These are phyloP conservation scores for Triglochin maritima DNA, from an alignment of 106 monocot species.

Conservation along the genomic window DNA sequence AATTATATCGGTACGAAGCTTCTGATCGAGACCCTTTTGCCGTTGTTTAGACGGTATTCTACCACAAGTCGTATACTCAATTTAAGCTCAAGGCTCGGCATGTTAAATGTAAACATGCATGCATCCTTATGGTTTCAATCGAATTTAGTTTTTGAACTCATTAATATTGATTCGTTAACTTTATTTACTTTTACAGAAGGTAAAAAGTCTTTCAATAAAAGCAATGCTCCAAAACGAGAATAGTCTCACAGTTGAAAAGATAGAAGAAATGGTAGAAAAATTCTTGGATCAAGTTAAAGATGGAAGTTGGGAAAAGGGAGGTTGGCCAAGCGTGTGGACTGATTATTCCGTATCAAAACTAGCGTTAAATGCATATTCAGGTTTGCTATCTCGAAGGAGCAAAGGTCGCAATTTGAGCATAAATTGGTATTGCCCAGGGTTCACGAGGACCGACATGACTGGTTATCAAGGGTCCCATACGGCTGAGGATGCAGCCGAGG, in stretches of 20 bases:
- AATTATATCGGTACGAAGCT: constrained; percentile 62
- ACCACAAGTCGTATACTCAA: constrained; percentile 49
- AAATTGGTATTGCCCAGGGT: constrained; percentile 81
- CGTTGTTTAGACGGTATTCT: constrained; percentile 42
- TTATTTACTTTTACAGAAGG: constrained; percentile 4
- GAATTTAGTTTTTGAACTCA: no score
- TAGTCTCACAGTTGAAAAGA: constrained; percentile 25
- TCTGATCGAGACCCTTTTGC: constrained; percentile 49
- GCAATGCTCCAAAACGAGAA: constrained; percentile 41
- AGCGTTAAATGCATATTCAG: constrained; percentile 56
- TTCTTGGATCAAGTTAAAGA: constrained; percentile 40
- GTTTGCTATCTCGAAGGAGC: constrained; percentile 26
- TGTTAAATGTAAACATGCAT: constrained; percentile 41
- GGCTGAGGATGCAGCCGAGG: constrained; percentile 47
- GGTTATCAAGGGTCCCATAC: constrained; percentile 28
- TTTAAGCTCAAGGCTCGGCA: constrained; percentile 63
- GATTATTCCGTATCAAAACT: constrained; percentile 78
- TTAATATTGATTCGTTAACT: background rate
- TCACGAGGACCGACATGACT: constrained; percentile 68
- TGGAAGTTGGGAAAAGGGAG: constrained; percentile 43
- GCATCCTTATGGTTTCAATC: background rate
- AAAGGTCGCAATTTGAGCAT: constrained; percentile 27
- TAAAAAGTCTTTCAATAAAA: constrained; percentile 6
- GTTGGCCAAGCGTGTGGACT: constrained; percentile 79
- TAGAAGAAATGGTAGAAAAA: constrained; percentile 29